Conservation (phyloP, 1,284 basidiomycete genomes). For the Rugosomyces carneus region DNA sequence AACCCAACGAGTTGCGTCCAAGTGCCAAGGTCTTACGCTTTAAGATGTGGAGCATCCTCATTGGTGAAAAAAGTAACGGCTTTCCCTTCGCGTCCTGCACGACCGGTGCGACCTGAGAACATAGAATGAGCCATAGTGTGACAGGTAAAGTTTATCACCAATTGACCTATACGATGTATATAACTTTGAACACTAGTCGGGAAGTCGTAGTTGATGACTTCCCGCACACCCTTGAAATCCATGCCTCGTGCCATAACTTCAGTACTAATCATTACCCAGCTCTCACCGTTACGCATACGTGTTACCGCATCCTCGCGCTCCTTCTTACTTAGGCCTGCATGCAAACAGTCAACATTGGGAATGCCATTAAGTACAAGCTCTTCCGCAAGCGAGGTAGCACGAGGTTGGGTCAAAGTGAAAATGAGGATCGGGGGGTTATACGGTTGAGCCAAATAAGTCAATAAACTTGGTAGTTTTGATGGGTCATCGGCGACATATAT, state of each 20-base stretch:
- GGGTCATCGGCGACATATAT: conserved; percentile 90
- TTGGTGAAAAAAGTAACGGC: conserved; percentile 96
- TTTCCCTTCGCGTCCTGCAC: conserved; percentile 86
- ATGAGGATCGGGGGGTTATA: conserved; percentile 91
- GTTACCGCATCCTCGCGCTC: conserved; percentile 84
- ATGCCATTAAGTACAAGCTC: conserved; percentile 81
- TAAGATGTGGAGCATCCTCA: conserved; percentile 87
- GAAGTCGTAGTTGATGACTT: conserved; percentile 97
- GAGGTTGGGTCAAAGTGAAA: conserved; percentile 90
- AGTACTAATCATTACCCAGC: conserved; percentile 91
- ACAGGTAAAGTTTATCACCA: background rate
- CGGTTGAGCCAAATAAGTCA: conserved; percentile 74
- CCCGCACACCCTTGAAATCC: conserved; percentile 93
- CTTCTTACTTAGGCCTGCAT: conserved; percentile 82
- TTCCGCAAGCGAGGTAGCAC: conserved; percentile 86
- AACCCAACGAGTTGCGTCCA: conserved; percentile 4
- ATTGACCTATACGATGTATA: conserved; percentile 85
- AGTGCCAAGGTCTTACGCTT: conserved; percentile 58
- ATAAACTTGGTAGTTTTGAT: conserved; percentile 86
- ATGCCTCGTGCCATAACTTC: conserved; percentile 96
- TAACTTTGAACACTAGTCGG: conserved; percentile 93
- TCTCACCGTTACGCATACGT: conserved; percentile 81
- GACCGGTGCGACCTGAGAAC: conserved; percentile 76
- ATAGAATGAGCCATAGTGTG: background rate
- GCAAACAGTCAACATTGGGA: conserved; percentile 87